Conservation (phyloP, 257 asterid genomes). For the Solanum boliviense region DNA sequence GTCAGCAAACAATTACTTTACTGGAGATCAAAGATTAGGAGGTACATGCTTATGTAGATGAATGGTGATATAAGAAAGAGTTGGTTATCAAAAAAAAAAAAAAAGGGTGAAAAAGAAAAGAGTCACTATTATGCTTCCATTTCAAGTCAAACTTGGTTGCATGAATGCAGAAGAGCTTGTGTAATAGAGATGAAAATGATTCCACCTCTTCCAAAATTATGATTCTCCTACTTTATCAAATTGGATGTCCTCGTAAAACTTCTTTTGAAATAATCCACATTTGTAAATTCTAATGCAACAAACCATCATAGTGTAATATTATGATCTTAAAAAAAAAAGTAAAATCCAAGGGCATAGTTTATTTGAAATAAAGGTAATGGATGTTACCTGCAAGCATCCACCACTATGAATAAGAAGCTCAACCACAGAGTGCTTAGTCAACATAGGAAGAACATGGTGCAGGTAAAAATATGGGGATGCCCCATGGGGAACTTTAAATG, state of each 20-base stretch:
- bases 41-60: neutral
- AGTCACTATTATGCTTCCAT: neutral
- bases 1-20: neutral
- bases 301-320: neutral
- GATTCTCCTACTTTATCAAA: neutral
- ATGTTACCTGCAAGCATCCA: constrained; percentile 87
- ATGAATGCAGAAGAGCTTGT: neutral
- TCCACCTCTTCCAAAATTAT: neutral
- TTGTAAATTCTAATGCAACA: neutral
- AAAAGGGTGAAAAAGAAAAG: neutral
- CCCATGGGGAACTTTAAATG: constrained; percentile 61
- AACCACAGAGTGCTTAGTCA: constrained; percentile 74
- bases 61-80: neutral
- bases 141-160: neutral
- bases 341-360: neutral
- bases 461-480: constrained; percentile 77
- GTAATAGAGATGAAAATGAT: neutral
- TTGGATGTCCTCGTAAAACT: neutral
- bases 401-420: constrained; percentile 91
- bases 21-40: neutral
- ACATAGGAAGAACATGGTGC: constrained; percentile 80
- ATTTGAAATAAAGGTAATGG: neutral
- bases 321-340: no score
- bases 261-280: neutral
- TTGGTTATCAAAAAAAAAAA: neutral